Evolutionary conservation across 2,329 filamentous ascomycete genomes (phyloP).

Genomic region (Microcyclospora tardicrescens): DNA sequence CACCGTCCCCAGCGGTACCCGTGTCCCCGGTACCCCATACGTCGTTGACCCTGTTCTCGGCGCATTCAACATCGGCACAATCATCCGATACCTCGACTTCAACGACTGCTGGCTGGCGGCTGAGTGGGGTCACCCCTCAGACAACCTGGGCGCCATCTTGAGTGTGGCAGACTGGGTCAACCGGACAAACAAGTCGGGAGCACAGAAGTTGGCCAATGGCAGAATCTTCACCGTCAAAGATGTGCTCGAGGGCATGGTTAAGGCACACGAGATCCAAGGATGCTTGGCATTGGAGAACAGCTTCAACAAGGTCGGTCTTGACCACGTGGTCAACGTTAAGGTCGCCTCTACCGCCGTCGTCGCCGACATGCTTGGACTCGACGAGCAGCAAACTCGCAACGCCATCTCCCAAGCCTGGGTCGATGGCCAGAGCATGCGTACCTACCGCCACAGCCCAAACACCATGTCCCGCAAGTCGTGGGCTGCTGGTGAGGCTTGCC

Average conservation of each 20-base stretch:
- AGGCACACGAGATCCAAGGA: constrained; percentile 97
- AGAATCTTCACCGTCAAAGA: constrained; percentile 83
- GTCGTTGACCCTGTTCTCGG: constrained; percentile 90
- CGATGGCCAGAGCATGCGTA: constrained; percentile 88
- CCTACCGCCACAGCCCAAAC: constrained; percentile 94
- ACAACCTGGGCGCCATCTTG: constrained; percentile 94
- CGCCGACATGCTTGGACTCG: constrained; percentile 85
- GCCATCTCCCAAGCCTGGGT: constrained; percentile 96
- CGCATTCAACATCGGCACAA: constrained; percentile 97
- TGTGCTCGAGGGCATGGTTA: constrained; percentile 86
- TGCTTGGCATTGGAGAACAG: constrained; percentile 95
- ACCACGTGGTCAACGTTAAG: constrained; percentile 97
- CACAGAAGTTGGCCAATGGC: constrained; percentile 49
- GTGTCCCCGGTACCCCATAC: constrained; percentile 82
- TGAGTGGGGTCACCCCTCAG: constrained; percentile 97
- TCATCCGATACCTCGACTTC: constrained; percentile 99
- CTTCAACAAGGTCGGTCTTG: constrained; percentile 95
- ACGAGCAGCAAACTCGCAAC: constrained; percentile 81
- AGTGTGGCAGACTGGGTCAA: constrained; percentile 96
- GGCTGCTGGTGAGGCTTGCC: constrained; percentile 96
- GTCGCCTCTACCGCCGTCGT: constrained; percentile 90
- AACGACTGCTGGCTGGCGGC: constrained; percentile 99
- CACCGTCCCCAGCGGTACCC: constrained; percentile 78
- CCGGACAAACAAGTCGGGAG: constrained; percentile 74
- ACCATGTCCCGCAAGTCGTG: constrained; percentile 99